Base-by-base conservation (phyloP, 2,329 filamentous ascomycete genomes). In the Emergomyces orientalis region DNA sequence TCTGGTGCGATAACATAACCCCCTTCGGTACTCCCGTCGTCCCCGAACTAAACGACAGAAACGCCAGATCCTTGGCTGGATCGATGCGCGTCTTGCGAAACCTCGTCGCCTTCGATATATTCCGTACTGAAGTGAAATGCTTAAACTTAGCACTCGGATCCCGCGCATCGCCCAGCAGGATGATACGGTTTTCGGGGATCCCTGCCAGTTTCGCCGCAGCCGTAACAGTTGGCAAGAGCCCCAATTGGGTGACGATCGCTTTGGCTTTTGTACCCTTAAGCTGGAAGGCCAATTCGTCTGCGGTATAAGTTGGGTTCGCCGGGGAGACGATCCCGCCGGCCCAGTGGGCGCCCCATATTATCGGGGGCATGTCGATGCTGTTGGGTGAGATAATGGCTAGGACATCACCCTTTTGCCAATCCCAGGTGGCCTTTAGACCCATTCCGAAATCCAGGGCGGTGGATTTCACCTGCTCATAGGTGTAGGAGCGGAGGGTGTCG, bases 21-120 rank as follows among this genome's bases (percentile, higher is more conserved):
- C 92, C 93, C 75, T 97, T 97, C 0, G 93, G 92, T 59, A 91
- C 78, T 1, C 93, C 93, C 0, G 93, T 97, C 0, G 93, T 97
- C 8, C 93, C 93, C 8, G 88, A 92, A 59, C 87, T 91, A 74
- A 96, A 97, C 0, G 95, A 90, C 63, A 97, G 76, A 70, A 94
- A 96, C 0, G 90, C 88, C 32, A 94, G 74, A 71, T 96, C 91
- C 63, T 85, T 86, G 59, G 82, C 81, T 0, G 90, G 84, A 58
- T 88, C 80, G 60, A 91, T 76, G 68, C 83, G 86, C 4, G 85
- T 79, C 62, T 82, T 82, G 22, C 84, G 80, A 69, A 83, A 85
- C 66, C 84, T 80, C 2, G 81, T 79, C 0, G 82, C 79, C 3
- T 84, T 81, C 1, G 84, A 83, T 25, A 85, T 83, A 67, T 89